A percentile compares a stretch with the other conserved stretches of the same genome.
Conservation (phyloP, 352 stramenopile species). For the Phytopythium mirpurense region DNA sequence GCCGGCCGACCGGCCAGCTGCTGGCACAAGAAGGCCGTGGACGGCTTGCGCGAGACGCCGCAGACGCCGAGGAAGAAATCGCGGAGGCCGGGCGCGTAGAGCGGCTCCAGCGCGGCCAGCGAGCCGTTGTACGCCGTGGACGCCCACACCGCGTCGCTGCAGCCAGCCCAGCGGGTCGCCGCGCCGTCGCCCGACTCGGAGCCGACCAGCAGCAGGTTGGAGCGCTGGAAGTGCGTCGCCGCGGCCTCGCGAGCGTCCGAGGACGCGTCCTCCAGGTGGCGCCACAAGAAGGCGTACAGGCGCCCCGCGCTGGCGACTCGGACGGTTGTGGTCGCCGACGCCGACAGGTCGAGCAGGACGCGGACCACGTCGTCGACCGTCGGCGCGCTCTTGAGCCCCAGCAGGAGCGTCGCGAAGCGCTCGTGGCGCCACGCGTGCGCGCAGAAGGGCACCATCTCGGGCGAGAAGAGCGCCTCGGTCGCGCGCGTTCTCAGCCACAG, state of each 20-base stretch:
- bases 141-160: slow-evolving; percentile 39
- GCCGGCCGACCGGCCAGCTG: slow-evolving; percentile 11
- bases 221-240: slow-evolving; percentile 12
- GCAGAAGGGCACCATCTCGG: slow-evolving; percentile 42
- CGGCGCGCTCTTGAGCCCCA: slow-evolving; percentile 41
- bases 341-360: slow-evolving; percentile 26
- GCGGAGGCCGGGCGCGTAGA: slow-evolving; percentile 46
- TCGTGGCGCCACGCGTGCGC: slow-evolving; percentile 30
- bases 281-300: slow-evolving; percentile 41
- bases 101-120: slow-evolving; percentile 32
- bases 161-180: neutral
- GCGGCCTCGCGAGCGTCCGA: neutral
- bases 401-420: slow-evolving; percentile 21
- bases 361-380: slow-evolving; percentile 35
- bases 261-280: slow-evolving; percentile 10
- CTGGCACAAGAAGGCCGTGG: slow-evolving; percentile 37
- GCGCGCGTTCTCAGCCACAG: slow-evolving; percentile 37
- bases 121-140: slow-evolving; percentile 23
- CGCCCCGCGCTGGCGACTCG: slow-evolving; percentile 16
- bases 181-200: neutral
- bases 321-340: slow-evolving; percentile 11
- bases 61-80: slow-evolving; percentile 65
- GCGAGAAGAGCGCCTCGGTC: slow-evolving; percentile 32
- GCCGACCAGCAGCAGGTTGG: slow-evolving; percentile 22
- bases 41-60: slow-evolving; percentile 58